phyloP scores from a whole-genome alignment of 2,329 filamentous ascomycete genomes.

The Alternaria sp. region DNA sequence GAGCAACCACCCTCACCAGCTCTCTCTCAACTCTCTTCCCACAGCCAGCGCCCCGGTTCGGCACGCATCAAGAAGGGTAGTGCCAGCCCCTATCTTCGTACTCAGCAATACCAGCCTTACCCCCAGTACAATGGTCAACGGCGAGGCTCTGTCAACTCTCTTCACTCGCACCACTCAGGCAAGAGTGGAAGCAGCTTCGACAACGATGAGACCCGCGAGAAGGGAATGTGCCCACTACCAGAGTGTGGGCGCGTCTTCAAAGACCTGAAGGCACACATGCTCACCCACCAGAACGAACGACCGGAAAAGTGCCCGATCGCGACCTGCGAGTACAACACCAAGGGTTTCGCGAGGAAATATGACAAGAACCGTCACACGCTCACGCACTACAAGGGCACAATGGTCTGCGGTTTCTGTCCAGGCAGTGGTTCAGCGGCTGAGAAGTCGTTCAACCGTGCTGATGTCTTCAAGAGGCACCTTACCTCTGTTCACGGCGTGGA shows the following conservation, averaged over 20 bases:
- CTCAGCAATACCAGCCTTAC: conserved; percentile 65
- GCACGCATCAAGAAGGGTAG: conserved; percentile 61
- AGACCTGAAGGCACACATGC: conserved; percentile 91
- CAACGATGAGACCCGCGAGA: conserved; percentile 66
- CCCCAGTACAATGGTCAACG: conserved; percentile 59
- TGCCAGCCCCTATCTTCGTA: conserved; percentile 73
- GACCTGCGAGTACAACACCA: conserved; percentile 89
- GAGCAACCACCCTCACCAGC: conserved; percentile 69
- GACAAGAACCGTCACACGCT: conserved; percentile 95
- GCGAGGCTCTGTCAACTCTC: conserved; percentile 74
- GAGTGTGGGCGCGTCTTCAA: conserved; percentile 90
- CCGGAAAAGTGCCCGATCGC: conserved; percentile 94
- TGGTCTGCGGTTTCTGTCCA: conserved; percentile 95
- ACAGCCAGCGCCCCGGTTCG: conserved; percentile 54
- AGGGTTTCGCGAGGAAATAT: conserved; percentile 94
- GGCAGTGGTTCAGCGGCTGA: conserved; percentile 87
- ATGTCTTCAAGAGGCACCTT: conserved; percentile 94
- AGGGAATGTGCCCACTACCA: conserved; percentile 78
- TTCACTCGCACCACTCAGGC: conserved; percentile 70
- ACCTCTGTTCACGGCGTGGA: conserved; percentile 92
- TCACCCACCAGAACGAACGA: conserved; percentile 89
- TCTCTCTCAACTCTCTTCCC: conserved; percentile 63
- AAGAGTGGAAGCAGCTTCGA: conserved; percentile 54
- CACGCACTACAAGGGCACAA: conserved; percentile 96
- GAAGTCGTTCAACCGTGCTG: conserved; percentile 94